phyloP scores from a whole-genome alignment of 1,284 basidiomycete species.

The Apiotrichum gamsii region DNA sequence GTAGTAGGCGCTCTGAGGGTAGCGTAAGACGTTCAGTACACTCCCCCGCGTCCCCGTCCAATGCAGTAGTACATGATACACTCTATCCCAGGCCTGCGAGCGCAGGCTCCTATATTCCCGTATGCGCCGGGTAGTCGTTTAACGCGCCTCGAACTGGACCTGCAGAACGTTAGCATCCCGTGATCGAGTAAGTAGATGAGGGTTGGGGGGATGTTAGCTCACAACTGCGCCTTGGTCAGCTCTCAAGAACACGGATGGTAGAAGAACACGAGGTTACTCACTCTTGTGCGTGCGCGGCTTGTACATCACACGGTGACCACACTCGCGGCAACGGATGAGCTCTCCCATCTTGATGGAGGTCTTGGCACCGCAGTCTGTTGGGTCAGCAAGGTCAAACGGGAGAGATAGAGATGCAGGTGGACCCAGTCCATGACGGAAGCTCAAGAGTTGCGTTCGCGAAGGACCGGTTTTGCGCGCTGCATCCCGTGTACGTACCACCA shows the following conservation, averaged over 20 bases:
- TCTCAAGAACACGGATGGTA: background rate
- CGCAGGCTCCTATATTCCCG: too few relatives aligned
- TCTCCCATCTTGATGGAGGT: conserved; percentile 91
- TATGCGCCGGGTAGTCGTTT: background rate
- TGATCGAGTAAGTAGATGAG: background rate
- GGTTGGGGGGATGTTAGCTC: too few relatives aligned
- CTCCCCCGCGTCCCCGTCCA: too few relatives aligned
- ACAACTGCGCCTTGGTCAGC: conserved; percentile 2
- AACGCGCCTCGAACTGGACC: conserved; percentile 44
- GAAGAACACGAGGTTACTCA: conserved; percentile 52
- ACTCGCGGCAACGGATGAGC: conserved; percentile 92
- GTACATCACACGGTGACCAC: conserved; percentile 98
- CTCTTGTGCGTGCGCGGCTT: conserved; percentile 94
- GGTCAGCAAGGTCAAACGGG: too few relatives aligned
- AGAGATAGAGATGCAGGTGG: too few relatives aligned
- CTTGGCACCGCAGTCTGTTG: conserved; percentile 81
- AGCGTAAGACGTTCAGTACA: too few relatives aligned
- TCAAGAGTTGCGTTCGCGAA: too few relatives aligned
- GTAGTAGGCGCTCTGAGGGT: too few relatives aligned
- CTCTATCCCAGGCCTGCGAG: too few relatives aligned
- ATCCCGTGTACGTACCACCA: conserved; percentile 59
- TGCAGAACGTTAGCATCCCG: conserved; percentile 11
- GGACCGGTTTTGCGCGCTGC: too few relatives aligned
- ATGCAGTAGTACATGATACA: too few relatives aligned
- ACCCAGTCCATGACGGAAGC: too few relatives aligned